Evolutionary conservation across 2,329 filamentous ascomycete genomes (phyloP), one percentile per base, ranked within the genome.

Genomic region (Fusarium odoratissimum): DNA sequence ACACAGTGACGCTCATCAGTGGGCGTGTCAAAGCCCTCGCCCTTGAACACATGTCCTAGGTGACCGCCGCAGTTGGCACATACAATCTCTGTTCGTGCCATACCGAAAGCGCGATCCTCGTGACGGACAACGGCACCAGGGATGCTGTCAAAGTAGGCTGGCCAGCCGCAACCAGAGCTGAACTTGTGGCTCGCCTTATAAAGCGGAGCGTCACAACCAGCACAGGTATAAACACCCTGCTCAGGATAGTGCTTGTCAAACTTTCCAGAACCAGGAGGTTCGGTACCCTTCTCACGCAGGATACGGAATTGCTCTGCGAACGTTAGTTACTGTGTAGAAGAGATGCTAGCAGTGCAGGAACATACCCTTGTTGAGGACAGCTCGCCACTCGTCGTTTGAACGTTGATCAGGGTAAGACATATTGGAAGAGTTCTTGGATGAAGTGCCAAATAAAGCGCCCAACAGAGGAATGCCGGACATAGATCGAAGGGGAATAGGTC

Each of bases 1-100:
- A 99, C 96, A 80, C 96, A 99, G 85, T 99, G 96, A 69, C 96
- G 89, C 89, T 99, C 96, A 81, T 99, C 92, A 25, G 95, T 98
- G 9, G 96, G 95, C 28, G 93, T 97, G 12, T 87, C 77, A 79
- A 91, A 96, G 35, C 93, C 92, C 82, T 97, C 95, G 19, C 95
- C 95, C 86, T 97, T 96, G 82, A 97, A 97, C 16, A 97, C 94
- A 85, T 97, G 95, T n/a, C 95, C 95, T 69, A 97, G 82, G 83
- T 97, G 95, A 4, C 96, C 96, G 30, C 96, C 97, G 80, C 96
- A 99, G 81, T 97, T 97, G 72, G 90, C 89, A 83, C 96, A 99
- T 13, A 97, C 92, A 78, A 99, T 99, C 86, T 99, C 96, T 19
- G 91, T 98, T 74, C 96, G 87, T 79, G 87, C 81, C 93, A 97